These are phyloP conservation scores for Ophiostoma novo-ulmi DNA, from an alignment of 2,329 filamentous ascomycete species.

Conservation along the genomic window DNA sequence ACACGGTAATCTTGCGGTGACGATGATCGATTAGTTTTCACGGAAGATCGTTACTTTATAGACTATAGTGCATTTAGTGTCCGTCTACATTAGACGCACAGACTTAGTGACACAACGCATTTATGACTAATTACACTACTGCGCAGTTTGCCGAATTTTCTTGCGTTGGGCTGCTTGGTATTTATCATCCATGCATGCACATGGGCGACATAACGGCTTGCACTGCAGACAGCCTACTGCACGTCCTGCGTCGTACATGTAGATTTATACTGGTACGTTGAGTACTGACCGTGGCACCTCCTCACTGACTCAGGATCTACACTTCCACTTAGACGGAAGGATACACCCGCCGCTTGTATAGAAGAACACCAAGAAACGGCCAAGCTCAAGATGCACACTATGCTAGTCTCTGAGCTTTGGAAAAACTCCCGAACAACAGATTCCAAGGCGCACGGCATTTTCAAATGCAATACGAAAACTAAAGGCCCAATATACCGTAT, in stretches of 20 bases:
- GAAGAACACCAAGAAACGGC: background rate
- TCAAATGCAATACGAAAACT: background rate
- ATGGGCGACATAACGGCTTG: background rate
- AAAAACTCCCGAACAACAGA: background rate
- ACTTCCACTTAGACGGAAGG: conserved; percentile 8
- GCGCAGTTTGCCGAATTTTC: too few species aligned
- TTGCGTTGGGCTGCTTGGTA: too few species aligned
- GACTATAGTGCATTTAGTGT: too few species aligned
- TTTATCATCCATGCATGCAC: too few species aligned
- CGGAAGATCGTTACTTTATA: too few species aligned
- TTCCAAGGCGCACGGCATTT: background rate
- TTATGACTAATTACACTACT: too few species aligned
- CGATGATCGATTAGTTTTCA: too few species aligned
- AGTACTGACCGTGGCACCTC: background rate
- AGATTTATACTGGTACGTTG: background rate
- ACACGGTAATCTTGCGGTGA: too few species aligned
- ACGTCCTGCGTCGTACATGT: conserved; percentile 1
- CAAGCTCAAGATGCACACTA: background rate
- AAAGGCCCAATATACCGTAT: background rate
- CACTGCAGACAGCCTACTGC: background rate
- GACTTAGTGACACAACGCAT: too few species aligned
- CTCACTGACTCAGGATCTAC: background rate
- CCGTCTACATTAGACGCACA: too few species aligned
- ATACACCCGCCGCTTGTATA: background rate
- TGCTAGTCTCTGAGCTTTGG: background rate